Base-by-base conservation (phyloP, 306 rosid species). In the Dryas octopetala region DNA sequence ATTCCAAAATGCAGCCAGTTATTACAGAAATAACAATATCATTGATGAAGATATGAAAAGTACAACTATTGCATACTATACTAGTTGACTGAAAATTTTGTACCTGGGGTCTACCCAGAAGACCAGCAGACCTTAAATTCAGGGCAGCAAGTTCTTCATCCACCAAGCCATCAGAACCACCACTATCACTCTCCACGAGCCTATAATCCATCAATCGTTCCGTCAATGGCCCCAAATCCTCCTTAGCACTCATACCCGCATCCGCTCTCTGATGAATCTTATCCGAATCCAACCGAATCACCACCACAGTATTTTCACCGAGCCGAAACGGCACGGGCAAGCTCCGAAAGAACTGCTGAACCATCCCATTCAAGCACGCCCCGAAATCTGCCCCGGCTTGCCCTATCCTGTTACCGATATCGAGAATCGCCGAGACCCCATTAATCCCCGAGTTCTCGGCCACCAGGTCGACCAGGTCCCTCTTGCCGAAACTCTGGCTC, bases 371-470 rank as follows among this genome's bases (percentile, higher is more conserved):
- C 97, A 95, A 90, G 71, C 92, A 78, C 5, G 96, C 93, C 8
- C 99, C 97, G 45, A 95, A 89, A 59, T 95, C 97, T 3, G 90
- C 93, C 62, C 99, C 97, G 4, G 90, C 99, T 78, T 92, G 97
- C 53, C 97, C 99, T 44, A 95, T 95, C 88, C 92, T 76, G 16
- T 59, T 92, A 2, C 97, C 99, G 43, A 95, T 90, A 61, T 92
- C 97, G 1, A 95, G 71, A 86, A 94, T 89, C 19, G 97, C 96
- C 0, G 89, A 85, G 5, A 91, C 97, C 17, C 97, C 98, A 70
- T 82, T 54, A 62, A 86, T 85, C 23, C 90, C 91, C 0, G 84
- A 62, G 45, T 63, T 85, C 62, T 84, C 85, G 0, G 83, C 78
- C 1, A 70, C 85, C 43, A 88, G 15, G 0, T 83, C 91, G 16